These are phyloP conservation scores for Mikania micrantha DNA, from an alignment of 129 eudicot genomes.

Conservation along the genomic window DNA sequence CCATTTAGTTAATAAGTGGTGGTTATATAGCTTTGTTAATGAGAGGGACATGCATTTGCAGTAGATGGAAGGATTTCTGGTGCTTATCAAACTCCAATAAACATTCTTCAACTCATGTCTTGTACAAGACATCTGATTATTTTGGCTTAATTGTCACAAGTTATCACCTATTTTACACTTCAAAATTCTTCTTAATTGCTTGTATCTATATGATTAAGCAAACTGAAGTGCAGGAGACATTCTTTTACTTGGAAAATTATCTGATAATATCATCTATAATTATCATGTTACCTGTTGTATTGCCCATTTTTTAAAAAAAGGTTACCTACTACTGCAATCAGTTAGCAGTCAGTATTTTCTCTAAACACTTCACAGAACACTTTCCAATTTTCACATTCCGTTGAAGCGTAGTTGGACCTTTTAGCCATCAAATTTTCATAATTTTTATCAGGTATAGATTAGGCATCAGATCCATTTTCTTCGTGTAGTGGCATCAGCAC, in stretches of 20 bases:
- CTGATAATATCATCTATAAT: not conserved
- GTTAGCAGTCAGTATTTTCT: not conserved
- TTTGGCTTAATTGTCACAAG: no score
- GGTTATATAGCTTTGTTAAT: not conserved
- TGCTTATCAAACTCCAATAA: not conserved
- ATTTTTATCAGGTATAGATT: no score
- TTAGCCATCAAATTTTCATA: no score
- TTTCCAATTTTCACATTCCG: not conserved
- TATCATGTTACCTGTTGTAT: not conserved
- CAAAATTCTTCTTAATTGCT: no score
- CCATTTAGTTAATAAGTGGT: not conserved
- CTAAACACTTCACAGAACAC: not conserved
- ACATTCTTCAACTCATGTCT: no score
- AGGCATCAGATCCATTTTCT: no score
- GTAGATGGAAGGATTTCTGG: not conserved
- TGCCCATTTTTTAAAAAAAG: no score
- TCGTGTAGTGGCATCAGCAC: not conserved
- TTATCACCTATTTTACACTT: no score
- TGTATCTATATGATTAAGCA: not conserved
- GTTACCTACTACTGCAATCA: not conserved
- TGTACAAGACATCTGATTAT: no score
- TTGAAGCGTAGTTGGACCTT: conserved; percentile 2
- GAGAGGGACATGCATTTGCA: not conserved
- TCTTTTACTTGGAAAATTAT: not conserved
- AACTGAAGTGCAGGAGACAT: not conserved